Percentiles rank a stretch among this genome's conserved stretches.
phyloP scores from a whole-genome alignment of 805 yeast genomes.

The Blastobotrys peoriensis region DNA sequence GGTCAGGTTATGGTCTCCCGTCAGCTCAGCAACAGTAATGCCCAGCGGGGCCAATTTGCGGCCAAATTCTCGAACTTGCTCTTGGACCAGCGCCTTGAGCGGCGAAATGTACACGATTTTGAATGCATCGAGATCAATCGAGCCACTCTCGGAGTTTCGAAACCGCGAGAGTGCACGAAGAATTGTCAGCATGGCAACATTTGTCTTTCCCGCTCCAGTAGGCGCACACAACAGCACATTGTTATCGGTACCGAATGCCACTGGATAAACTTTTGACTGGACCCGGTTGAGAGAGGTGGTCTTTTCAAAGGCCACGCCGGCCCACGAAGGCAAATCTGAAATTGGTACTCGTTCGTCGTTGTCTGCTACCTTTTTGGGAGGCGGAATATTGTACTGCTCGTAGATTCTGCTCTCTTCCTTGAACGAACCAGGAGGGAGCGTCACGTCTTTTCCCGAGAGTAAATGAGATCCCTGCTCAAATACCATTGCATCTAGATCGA shows the following conservation, averaged over 20 bases:
- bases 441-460: constrained; percentile 59
- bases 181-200: constrained; percentile 84
- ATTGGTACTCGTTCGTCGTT: constrained; percentile 11
- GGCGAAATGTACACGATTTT: constrained; percentile 91
- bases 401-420: constrained; percentile 66
- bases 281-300: constrained; percentile 68
- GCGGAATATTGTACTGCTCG: constrained; percentile 90
- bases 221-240: constrained; percentile 91
- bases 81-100: constrained; percentile 89
- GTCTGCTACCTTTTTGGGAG: constrained; percentile 51
- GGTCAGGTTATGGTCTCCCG: constrained; percentile 82
- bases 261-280: constrained; percentile 75
- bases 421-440: constrained; percentile 78
- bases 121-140: constrained; percentile 49
- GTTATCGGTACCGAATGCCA: constrained; percentile 65
- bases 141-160: constrained; percentile 41
- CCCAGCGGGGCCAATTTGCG: constrained; percentile 62
- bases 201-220: constrained; percentile 98
- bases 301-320: constrained; percentile 64
- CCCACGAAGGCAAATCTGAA: constrained; percentile 73
- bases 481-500: constrained; percentile 57
- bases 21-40: constrained; percentile 71
- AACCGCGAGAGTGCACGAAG: constrained; percentile 54
- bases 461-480: constrained; percentile 72
- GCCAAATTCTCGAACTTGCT: constrained; percentile 81